These are phyloP conservation scores for Aspergillus bertholletiae DNA, from an alignment of 495 filamentous ascomycete species.

Conservation along the genomic window DNA sequence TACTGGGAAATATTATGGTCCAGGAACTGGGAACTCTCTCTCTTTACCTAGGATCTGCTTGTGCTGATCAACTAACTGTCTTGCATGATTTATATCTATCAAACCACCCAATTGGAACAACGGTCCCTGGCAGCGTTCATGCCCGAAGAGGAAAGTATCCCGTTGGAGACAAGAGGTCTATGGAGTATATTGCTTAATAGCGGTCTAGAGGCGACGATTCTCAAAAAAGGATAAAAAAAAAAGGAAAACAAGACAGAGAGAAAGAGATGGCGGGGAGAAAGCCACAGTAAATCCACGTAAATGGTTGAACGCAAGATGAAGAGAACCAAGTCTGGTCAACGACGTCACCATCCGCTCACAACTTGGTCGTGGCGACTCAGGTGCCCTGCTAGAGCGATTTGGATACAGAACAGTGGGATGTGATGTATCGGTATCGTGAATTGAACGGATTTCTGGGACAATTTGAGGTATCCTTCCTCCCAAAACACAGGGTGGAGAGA, in stretches of 20 bases:
- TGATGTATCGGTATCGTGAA: slow-evolving; percentile 1
- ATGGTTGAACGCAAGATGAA: background rate
- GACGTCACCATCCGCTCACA: slow-evolving; percentile 25
- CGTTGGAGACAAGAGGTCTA: too few relatives aligned
- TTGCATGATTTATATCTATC: background rate
- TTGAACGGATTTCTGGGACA: background rate
- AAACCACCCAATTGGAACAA: background rate
- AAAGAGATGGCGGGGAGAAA: background rate
- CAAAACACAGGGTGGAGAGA: background rate
- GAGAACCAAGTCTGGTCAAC: slow-evolving; percentile 10
- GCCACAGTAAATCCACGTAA: background rate
- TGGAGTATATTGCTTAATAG: too few relatives aligned
- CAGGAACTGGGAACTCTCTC: too few relatives aligned
- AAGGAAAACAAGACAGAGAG: too few relatives aligned
- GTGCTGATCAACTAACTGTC: background rate
- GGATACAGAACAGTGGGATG: too few relatives aligned
- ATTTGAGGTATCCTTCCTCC: background rate
- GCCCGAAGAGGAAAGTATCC: background rate
- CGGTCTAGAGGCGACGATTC: too few relatives aligned
- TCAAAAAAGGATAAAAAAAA: too few relatives aligned
- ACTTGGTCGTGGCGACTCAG: background rate
- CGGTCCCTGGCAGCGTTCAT: background rate
- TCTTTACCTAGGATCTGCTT: background rate
- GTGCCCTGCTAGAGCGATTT: too few relatives aligned
- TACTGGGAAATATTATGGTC: background rate